These are phyloP conservation scores for Entomophthora muscae DNA, from an alignment of 371 early-diverging fungal species.

Conservation along the genomic window DNA sequence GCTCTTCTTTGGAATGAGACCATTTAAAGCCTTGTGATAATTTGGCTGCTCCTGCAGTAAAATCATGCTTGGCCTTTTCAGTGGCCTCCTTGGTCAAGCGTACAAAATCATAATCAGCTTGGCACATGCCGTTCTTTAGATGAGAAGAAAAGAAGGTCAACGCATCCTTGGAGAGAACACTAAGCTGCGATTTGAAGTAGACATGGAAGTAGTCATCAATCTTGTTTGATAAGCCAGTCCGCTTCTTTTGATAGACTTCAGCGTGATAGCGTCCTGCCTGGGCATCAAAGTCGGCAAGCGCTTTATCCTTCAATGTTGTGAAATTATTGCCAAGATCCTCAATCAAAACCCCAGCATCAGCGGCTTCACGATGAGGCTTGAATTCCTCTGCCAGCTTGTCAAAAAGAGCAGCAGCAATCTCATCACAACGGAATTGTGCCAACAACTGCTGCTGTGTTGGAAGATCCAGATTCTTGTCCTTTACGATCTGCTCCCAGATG, in stretches of 20 bases:
- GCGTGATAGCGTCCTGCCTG: conserved; percentile 80
- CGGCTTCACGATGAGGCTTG: conserved; percentile 33
- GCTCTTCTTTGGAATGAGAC: conserved; percentile 43
- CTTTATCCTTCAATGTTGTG: conserved; percentile 28
- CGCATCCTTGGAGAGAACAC: conserved; percentile 59
- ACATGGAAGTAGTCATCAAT: conserved; percentile 59
- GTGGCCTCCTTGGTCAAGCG: conserved; percentile 21
- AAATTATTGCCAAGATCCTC: conserved; percentile 55
- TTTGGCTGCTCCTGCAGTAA: conserved; percentile 16
- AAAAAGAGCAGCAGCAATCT: conserved; percentile 60
- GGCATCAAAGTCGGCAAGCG: conserved; percentile 62
- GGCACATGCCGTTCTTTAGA: conserved; percentile 16
- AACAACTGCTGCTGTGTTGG: conserved; percentile 95
- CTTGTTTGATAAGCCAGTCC: conserved; percentile 52
- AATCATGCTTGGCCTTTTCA: conserved; percentile 23
- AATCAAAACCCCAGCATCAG: conserved; percentile 61
- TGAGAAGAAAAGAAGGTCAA: conserved; percentile 33
- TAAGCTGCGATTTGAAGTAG: conserved; percentile 65
- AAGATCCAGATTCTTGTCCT: conserved; percentile 88
- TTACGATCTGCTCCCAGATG: conserved; percentile 87
- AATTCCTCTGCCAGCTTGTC: conserved; percentile 41
- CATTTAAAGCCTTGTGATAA: conserved; percentile 52
- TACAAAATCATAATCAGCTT: conserved; percentile 33
- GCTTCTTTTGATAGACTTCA: conserved; percentile 77
- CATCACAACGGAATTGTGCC: conserved; percentile 96